A percentile compares a stretch with the other conserved stretches of the same genome.
These are phyloP conservation scores for Acanthochlamys bracteata DNA, from an alignment of 106 monocot genomes.

Conservation along the genomic window DNA sequence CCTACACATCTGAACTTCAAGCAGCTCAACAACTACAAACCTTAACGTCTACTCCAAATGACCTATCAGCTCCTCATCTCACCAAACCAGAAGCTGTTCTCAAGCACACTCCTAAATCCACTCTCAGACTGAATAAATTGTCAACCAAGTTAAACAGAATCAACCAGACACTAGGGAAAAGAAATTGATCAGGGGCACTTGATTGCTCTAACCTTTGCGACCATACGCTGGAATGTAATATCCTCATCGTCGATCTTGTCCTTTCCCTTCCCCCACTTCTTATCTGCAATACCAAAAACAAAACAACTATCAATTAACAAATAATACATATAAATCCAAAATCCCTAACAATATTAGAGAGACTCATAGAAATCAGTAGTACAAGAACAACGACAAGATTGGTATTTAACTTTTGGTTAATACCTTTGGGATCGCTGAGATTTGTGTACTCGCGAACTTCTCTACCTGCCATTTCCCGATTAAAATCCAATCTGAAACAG, in stretches of 20 bases:
- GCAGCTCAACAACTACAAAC: too few relatives aligned
- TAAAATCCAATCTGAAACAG: too few relatives aligned
- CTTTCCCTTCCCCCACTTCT: constrained; percentile 65
- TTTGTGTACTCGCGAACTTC: background rate
- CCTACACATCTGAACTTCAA: too few relatives aligned
- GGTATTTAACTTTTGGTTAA: background rate
- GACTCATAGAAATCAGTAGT: background rate
- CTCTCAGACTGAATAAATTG: too few relatives aligned
- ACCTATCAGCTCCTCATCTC: too few relatives aligned
- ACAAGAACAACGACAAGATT: background rate
- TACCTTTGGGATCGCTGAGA: background rate
- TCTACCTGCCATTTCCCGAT: background rate
- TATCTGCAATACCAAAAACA: constrained; percentile 23
- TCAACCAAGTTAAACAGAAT: too few relatives aligned
- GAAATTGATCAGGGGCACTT: too few relatives aligned
- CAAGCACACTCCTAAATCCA: too few relatives aligned
- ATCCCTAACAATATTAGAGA: background rate
- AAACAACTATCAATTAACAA: background rate
- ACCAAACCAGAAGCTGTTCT: too few relatives aligned
- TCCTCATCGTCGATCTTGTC: constrained; percentile 80
- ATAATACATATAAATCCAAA: background rate
- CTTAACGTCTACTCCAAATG: too few relatives aligned
- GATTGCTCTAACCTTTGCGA: background rate
- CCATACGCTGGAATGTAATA: constrained; percentile 45
- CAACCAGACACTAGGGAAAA: too few relatives aligned